A percentile compares a stretch with the other conserved stretches of the same genome.
Evolutionary conservation across 345 rosid genomes (phyloP).

Genomic region (Eucalyptus marginata): DNA sequence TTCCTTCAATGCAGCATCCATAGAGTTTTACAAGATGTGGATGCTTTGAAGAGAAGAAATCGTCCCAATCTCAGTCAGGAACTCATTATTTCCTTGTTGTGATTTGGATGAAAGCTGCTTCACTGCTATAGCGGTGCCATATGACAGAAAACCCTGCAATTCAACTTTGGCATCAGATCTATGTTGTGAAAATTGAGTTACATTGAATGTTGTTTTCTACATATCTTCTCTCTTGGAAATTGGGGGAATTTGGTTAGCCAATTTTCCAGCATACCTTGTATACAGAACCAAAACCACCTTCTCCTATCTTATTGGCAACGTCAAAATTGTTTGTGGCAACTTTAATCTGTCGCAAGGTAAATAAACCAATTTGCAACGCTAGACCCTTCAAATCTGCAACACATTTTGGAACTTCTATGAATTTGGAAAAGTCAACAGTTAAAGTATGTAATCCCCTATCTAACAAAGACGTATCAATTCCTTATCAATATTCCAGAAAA

Average conservation of each 20-base stretch:
- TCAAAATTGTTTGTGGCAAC: conserved; percentile 6
- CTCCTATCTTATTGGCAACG: conserved; percentile 3
- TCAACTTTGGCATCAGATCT: neutral
- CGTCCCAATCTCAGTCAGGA: conserved; percentile 8
- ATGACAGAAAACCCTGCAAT: conserved; percentile 1
- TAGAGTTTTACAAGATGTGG: conserved; percentile 10
- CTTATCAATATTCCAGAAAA: neutral
- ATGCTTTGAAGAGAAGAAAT: conserved; percentile 7
- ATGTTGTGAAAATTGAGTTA: neutral
- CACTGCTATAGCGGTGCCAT: conserved; percentile 16
- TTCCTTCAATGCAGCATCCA: conserved; percentile 11
- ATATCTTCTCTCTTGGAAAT: neutral
- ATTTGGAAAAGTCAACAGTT: neutral
- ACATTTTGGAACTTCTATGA: neutral
- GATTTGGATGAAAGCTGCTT: conserved; percentile 66
- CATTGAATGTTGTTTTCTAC: neutral
- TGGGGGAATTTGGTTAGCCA: neutral
- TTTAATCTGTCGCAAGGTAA: conserved; percentile 6
- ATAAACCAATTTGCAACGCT: conserved; percentile 4
- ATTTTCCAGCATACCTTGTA: neutral
- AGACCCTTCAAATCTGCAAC: neutral
- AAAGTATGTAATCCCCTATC: neutral
- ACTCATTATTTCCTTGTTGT: conserved; percentile 34
- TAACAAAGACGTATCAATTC: neutral
- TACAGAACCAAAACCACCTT: conserved; percentile 12